Base-by-base conservation (phyloP, 768 basidiomycete genomes). In the Suillus americanus region DNA sequence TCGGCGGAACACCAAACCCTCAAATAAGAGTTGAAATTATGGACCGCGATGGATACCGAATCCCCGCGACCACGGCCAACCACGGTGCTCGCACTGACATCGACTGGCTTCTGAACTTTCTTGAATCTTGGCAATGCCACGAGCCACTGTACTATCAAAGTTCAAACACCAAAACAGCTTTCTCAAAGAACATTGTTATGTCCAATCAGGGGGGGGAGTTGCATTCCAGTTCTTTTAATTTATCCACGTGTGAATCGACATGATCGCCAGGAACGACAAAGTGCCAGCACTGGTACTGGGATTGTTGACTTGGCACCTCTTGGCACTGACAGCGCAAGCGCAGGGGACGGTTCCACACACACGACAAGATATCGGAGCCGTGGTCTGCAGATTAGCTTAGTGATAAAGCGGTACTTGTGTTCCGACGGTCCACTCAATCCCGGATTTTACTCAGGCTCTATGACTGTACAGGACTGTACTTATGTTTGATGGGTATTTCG, bases 251-350 rank as follows among this genome's bases (percentile, higher is more conserved):
- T 57, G 56, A 48, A 57, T 57, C 23, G 14, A 40, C 37, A 12
- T 38, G 56, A 57, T 57, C 56, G 56, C 23, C 56, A 57, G 56
- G 56, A 40, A 57, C 56, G 56, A 57, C 56, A 54, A 35, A 54
- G 53, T 54, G 53, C 53, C 53, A 54, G 53, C 53, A 54, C 18
- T 20, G 3, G 14, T 40, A 40, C 40, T 48, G 41, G 41, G 38
- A 38, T 38, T 18, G 18, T 43, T 43, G 30, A 53, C 51, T 53
- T 53, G 30, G 20, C 30, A 35, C 35, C 35, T 35, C 35, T 9
- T 35, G 35, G 9, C 1, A 53, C 30, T 53, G 51, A 53, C 51
- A 33, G 30, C 51, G 30, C 10, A n/a, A 33, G 30, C 51, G 30
- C 10, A n/a, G 33, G 5, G 53, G 6, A 35, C 5, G 2, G 14